Evolutionary conservation across 331 rosid species (phyloP).

Genomic region (Acacia pycnantha): DNA sequence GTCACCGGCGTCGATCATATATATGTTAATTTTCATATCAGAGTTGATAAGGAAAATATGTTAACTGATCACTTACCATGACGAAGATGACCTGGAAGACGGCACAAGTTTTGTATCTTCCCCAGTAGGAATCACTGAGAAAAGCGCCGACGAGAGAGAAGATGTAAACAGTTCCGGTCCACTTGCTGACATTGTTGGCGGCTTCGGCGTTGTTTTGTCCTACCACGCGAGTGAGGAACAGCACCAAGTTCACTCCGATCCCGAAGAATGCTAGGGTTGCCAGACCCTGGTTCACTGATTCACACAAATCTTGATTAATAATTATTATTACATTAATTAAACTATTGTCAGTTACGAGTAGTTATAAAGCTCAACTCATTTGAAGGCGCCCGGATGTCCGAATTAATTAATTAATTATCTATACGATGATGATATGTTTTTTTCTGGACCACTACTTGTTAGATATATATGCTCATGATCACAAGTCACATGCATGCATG

Average conservation of each 20-base stretch:
- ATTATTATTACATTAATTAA: not conserved
- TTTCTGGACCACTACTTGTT: not conserved
- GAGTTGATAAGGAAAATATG: not conserved
- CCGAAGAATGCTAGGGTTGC: constrained; percentile 96
- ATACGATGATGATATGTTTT: not conserved
- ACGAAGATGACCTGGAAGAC: constrained; percentile 85
- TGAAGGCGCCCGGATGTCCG: not conserved
- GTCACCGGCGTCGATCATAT: not conserved
- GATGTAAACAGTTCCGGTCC: constrained; percentile 96
- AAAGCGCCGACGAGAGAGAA: constrained; percentile 98
- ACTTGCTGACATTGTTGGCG: constrained; percentile 92
- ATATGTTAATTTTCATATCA: not conserved
- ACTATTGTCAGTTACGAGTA: not conserved
- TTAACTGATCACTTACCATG: constrained; percentile 45
- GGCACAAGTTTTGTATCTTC: constrained; percentile 92
- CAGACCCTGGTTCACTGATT: constrained; percentile 72
- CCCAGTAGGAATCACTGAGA: constrained; percentile 98
- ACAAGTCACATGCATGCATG: too few relatives aligned
- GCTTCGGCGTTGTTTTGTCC: constrained; percentile 83
- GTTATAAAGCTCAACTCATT: not conserved
- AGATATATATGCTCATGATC: too few relatives aligned
- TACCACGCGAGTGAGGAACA: constrained; percentile 82
- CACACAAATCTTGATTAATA: not conserved
- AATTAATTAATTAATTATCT: not conserved
- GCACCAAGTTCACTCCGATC: constrained; percentile 88